Conservation (phyloP, 805 yeast genomes). For the Metschnikowia aberdeeniae region DNA sequence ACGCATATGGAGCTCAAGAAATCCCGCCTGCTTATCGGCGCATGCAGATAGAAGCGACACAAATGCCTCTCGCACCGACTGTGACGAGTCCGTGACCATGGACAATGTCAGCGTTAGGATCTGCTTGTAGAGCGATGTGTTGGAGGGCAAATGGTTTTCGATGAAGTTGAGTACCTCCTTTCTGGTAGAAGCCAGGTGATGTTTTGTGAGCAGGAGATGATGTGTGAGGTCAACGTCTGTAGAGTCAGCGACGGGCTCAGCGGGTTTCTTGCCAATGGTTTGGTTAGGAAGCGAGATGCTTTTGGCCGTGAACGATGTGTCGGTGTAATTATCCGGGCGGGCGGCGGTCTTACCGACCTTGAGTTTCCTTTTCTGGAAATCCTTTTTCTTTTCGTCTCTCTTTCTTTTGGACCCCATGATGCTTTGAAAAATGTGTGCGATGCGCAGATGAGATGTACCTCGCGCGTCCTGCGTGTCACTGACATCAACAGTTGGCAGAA, state of each 20-base stretch:
- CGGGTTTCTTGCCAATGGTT: slow-evolving; percentile 23
- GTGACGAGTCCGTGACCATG: slow-evolving; percentile 62
- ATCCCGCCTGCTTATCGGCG: slow-evolving; percentile 47
- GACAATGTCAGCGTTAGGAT: slow-evolving; percentile 57
- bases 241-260: slow-evolving; percentile 10
- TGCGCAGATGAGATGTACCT: slow-evolving; percentile 8
- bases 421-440: slow-evolving; percentile 7
- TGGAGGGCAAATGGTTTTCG: slow-evolving; percentile 48
- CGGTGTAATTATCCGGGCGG: slow-evolving; percentile 72
- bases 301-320: slow-evolving; percentile 78
- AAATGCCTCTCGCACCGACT: slow-evolving; percentile 58
- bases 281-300: slow-evolving; percentile 48
- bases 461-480: too few relatives aligned
- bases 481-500: not conserved
- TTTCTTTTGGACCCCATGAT: slow-evolving; percentile 49
- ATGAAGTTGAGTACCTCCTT: slow-evolving; percentile 63
- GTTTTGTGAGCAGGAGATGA: slow-evolving; percentile 66
- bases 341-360: slow-evolving; percentile 82
- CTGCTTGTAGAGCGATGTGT: slow-evolving; percentile 52
- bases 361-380: slow-evolving; percentile 72
- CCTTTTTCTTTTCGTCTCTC: slow-evolving; percentile 63
- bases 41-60: slow-evolving; percentile 45
- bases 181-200: slow-evolving; percentile 66
- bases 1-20: slow-evolving; percentile 58
- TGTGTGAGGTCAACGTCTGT: slow-evolving; percentile 50